phyloP scores from a whole-genome alignment of 108 stramenopile species.

The Fistulifera solaris region DNA sequence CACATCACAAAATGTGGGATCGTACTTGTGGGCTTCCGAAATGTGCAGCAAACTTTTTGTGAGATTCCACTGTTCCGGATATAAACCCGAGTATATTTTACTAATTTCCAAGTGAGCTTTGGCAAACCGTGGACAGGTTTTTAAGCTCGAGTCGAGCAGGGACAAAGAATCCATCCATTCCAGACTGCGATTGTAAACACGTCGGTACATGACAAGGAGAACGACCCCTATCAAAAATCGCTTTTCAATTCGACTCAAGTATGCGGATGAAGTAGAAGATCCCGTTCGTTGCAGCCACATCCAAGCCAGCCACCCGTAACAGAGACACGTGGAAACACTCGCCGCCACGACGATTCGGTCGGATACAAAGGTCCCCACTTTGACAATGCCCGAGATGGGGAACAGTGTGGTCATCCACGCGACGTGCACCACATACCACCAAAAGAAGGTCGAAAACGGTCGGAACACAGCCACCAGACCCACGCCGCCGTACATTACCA shows the following conservation, averaged over 20 bases:
- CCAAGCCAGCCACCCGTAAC: constrained; percentile 5
- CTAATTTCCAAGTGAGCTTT: constrained; percentile 74
- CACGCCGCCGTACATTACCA: constrained; percentile 6
- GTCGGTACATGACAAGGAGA: background rate
- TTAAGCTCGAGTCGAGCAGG: constrained; percentile 45
- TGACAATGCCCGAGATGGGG: constrained; percentile 67
- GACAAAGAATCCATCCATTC: constrained; percentile 76
- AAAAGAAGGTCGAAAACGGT: constrained; percentile 16
- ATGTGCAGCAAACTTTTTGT: constrained; percentile 38
- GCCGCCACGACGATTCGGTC: constrained; percentile 75
- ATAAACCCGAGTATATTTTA: constrained; percentile 68
- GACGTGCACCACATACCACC: constrained; percentile 37
- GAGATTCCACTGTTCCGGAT: constrained; percentile 47
- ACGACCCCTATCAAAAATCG: constrained; percentile 1
- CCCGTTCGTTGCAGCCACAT: constrained; percentile 1
- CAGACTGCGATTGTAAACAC: constrained; percentile 35
- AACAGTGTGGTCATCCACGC: constrained; percentile 71
- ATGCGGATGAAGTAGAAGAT: background rate
- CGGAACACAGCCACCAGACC: constrained; percentile 14
- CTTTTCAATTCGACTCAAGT: background rate
- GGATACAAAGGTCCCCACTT: constrained; percentile 78
- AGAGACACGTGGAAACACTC: constrained; percentile 52
- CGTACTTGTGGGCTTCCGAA: constrained; percentile 48
- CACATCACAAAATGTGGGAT: constrained; percentile 73
- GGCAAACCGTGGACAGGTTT: constrained; percentile 66